Conservation (phyloP, 345 rosid species). For the Microcos paniculata region DNA sequence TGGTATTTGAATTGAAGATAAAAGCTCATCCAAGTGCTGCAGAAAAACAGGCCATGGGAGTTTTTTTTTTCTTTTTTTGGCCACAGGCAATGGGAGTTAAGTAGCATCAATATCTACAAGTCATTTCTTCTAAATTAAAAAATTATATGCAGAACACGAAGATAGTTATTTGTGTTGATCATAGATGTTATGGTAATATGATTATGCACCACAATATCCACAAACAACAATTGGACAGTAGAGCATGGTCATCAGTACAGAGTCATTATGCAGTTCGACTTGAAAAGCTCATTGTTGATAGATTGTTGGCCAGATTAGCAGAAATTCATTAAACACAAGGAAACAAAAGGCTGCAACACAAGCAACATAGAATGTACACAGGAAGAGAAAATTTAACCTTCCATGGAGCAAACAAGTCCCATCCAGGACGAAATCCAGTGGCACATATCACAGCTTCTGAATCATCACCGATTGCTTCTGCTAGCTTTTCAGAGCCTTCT, state of each 20-base stretch:
- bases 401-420: conserved; percentile 87
- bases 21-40: not conserved
- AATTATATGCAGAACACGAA: not conserved
- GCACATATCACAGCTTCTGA: conserved; percentile 88
- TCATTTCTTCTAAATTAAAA: not conserved
- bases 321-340: not conserved
- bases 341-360: not conserved
- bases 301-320: not conserved
- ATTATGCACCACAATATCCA: not conserved
- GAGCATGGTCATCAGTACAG: not conserved
- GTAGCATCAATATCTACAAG: not conserved
- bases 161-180: not conserved
- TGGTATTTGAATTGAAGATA: not conserved
- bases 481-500: conserved; percentile 72
- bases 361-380: not conserved
- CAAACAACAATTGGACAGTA: not conserved
- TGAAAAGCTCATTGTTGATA: not conserved
- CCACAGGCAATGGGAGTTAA: no score
- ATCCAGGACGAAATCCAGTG: conserved; percentile 77
- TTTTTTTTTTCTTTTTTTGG: no score
- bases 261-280: not conserved
- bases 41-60: not conserved
- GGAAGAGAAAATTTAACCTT: conserved; percentile 39
- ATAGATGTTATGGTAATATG: not conserved
- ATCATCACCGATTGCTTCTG: conserved; percentile 78